phyloP scores from a whole-genome alignment of 352 stramenopile genomes.

The Pythium vanterpoolii region DNA sequence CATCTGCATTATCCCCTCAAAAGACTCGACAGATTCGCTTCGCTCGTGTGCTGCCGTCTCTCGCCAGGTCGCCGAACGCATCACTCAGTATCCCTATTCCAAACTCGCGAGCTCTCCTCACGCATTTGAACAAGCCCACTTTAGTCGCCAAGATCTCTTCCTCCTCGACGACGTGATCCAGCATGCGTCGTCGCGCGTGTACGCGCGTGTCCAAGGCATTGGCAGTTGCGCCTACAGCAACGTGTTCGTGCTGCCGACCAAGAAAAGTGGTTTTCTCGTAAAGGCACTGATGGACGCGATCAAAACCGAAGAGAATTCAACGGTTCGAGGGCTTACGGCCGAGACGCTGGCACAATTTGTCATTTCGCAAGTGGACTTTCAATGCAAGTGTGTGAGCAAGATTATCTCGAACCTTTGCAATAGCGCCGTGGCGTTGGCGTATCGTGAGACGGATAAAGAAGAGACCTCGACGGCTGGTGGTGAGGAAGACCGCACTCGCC shows the following conservation, averaged over 20 bases:
- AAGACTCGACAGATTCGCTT: background rate
- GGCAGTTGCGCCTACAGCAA: slow-evolving; percentile 56
- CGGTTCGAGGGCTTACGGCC: slow-evolving; percentile 45
- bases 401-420: slow-evolving; percentile 79
- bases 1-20: slow-evolving; percentile 6
- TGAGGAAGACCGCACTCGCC: background rate
- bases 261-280: slow-evolving; percentile 76
- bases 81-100: slow-evolving; percentile 51
- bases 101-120: slow-evolving; percentile 27
- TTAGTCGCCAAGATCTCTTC: slow-evolving; percentile 80
- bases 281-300: slow-evolving; percentile 78
- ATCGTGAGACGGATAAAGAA: slow-evolving; percentile 26
- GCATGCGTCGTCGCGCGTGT: slow-evolving; percentile 42
- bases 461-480: slow-evolving; percentile 9
- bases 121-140: slow-evolving; percentile 68
- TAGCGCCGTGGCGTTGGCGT: slow-evolving; percentile 45
- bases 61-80: slow-evolving; percentile 58
- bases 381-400: slow-evolving; percentile 75
- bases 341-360: slow-evolving; percentile 57
- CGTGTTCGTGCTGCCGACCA: slow-evolving; percentile 50
- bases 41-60: slow-evolving; percentile 37
- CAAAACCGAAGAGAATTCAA: slow-evolving; percentile 52
- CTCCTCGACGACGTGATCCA: slow-evolving; percentile 69
- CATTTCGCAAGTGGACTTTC: slow-evolving; percentile 35
- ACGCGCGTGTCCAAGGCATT: slow-evolving; percentile 58